Evolutionary conservation across 2,329 filamentous ascomycete genomes (phyloP).

Genomic region (Verticillium zaregamsianum): DNA sequence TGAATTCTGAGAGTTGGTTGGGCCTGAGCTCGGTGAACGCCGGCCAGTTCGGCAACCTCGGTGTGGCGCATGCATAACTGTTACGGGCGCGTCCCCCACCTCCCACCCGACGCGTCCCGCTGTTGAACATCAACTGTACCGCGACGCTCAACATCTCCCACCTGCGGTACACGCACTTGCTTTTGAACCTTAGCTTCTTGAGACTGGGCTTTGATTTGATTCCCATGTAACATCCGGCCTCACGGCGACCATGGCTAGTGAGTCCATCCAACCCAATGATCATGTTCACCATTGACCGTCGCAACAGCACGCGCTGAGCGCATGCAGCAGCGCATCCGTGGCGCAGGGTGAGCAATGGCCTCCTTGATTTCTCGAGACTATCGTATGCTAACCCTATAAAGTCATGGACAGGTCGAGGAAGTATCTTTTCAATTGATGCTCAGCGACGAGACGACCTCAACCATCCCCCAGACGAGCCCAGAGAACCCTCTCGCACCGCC

Average conservation of each 20-base stretch:
- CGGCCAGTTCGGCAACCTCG: background rate
- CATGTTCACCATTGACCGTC: conserved; percentile 4
- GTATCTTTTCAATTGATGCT: conserved; percentile 53
- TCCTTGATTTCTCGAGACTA: background rate
- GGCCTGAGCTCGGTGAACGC: background rate
- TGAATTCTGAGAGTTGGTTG: too few relatives aligned
- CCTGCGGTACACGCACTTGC: too few relatives aligned
- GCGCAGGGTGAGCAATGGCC: conserved; percentile 51
- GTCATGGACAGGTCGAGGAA: conserved; percentile 54
- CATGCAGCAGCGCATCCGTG: conserved; percentile 61
- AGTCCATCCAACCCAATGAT: conserved; percentile 7
- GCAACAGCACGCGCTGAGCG: conserved; percentile 52
- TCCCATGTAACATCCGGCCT: background rate
- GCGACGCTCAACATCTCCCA: background rate
- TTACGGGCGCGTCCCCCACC: background rate
- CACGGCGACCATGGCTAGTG: conserved; percentile 27
- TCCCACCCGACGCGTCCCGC: background rate
- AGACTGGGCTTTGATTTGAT: background rate
- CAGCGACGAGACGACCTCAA: conserved; percentile 13
- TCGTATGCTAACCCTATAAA: conserved; percentile 18
- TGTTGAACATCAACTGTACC: background rate
- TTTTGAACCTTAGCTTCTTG: background rate
- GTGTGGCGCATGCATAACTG: background rate
- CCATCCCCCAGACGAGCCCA: background rate
- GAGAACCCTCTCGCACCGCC: conserved; percentile 15